These are phyloP conservation scores for Yamadazyma phyllophila DNA, from an alignment of 805 yeast genomes.

Conservation along the genomic window DNA sequence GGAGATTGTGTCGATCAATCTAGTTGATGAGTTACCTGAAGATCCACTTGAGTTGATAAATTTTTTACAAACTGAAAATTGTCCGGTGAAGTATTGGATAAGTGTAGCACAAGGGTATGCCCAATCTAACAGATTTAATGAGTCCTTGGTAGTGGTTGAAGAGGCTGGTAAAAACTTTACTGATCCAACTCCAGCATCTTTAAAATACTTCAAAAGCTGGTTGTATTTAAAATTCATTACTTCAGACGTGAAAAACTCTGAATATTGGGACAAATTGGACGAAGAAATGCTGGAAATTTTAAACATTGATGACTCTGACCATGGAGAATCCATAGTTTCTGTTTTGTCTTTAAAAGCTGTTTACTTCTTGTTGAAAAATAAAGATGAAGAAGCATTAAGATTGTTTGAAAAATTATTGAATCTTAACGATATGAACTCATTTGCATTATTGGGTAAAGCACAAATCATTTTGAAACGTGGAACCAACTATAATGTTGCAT, in stretches of 20 bases:
- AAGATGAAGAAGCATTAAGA: constrained; percentile 69
- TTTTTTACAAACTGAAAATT: constrained; percentile 76
- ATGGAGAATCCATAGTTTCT: constrained; percentile 3
- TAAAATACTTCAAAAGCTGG: constrained; percentile 70
- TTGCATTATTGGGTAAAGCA: constrained; percentile 83
- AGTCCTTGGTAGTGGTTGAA: constrained; percentile 61
- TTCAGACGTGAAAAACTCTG: constrained; percentile 24
- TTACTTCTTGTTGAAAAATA: constrained; percentile 53
- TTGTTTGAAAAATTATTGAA: constrained; percentile 61
- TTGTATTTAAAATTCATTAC: constrained; percentile 47
- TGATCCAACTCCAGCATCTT: constrained; percentile 49
- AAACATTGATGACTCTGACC: constrained; percentile 3
- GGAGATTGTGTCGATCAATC: constrained; percentile 83
- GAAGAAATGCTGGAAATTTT: constrained; percentile 4
- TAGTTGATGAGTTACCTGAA: constrained; percentile 79
- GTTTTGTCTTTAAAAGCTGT: constrained; percentile 50
- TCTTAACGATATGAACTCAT: constrained; percentile 58
- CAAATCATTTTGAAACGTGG: constrained; percentile 67
- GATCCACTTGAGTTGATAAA: constrained; percentile 82
- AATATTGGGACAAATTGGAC: constrained; percentile 18
- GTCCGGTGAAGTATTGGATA: constrained; percentile 78
- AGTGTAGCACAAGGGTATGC: constrained; percentile 81
- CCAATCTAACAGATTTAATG: constrained; percentile 53
- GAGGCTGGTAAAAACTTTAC: constrained; percentile 47
- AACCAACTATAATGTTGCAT: constrained; percentile 67